Evolutionary conservation across 495 filamentous ascomycete genomes (phyloP).

Genomic region (Podospora pseudocomata): DNA sequence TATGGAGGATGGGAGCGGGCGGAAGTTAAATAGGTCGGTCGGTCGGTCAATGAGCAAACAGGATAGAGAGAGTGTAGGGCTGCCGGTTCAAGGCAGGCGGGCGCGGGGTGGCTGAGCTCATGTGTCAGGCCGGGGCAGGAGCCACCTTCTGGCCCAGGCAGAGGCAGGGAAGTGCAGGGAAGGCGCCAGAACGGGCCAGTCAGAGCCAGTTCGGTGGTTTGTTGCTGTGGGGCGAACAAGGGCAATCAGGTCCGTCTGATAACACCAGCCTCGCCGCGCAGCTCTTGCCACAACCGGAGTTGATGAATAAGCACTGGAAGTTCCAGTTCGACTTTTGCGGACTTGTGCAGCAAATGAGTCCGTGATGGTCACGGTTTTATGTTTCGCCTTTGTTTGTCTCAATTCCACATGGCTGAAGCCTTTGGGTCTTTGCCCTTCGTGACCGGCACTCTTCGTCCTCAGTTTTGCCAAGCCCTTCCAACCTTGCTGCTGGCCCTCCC

Average conservation of each 20-base stretch:
- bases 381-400: neutral
- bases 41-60: neutral
- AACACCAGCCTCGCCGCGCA: constrained; percentile 12
- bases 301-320: constrained; percentile 14
- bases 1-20: constrained; percentile 14
- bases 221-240: constrained; percentile 33
- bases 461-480: neutral
- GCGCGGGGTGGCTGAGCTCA: constrained; percentile 32
- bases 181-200: constrained; percentile 31
- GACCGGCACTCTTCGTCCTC: neutral
- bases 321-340: neutral
- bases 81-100: constrained; percentile 17
- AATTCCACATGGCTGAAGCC: neutral
- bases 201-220: constrained; percentile 26
- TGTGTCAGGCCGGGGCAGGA: constrained; percentile 38
- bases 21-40: constrained; percentile 25
- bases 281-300: constrained; percentile 13
- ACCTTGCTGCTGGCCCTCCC: constrained; percentile 9
- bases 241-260: neutral
- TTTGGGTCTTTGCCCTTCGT: neutral
- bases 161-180: constrained; percentile 30
- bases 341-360: neutral
- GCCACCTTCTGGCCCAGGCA: constrained; percentile 26
- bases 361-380: neutral
- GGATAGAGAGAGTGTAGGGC: constrained; percentile 35